Evolutionary conservation across 371 early-diverging fungal species (phyloP), one percentile per base, ranked within the genome.

Genomic region (Actinomortierella ambigua): DNA sequence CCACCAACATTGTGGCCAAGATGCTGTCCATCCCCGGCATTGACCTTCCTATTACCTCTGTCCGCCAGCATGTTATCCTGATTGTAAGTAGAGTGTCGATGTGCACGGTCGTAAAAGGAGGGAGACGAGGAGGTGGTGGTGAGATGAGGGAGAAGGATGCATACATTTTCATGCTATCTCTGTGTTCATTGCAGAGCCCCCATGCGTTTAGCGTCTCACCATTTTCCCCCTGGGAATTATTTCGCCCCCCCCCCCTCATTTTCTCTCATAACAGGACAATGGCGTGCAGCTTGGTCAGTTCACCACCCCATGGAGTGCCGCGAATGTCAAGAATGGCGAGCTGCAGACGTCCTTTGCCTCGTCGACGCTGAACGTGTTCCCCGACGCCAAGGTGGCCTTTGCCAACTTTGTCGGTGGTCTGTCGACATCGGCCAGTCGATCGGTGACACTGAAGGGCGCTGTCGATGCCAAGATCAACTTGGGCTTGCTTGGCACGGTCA

Each of bases 21-120:
- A 71, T 71, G 73, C 43, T 71, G 28, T 62, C 63, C 34, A 62
- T 71, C 48, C 67, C 73, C 22, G 73, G 73, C 20, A 59, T 71
- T 27, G 56, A 55, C 20, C 61, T 71, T 29, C 73, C 73, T 11
- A 71, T 62, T 17, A 43, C 54, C 27, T 46, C 50, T 26, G 44
- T 65, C 34, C 42, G 46, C 3, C 73, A 71, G 57, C 56, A 66
- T 57, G 58, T 71, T 42, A 62, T 59, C 49, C 42, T 68, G n/a
- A 34, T 44, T 22, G 69, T 68, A 61, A 40, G 67, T 50, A 9
- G 23, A n/a, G n/a, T n/a, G n/a, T n/a, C n/a, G n/a, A n/a, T n/a
- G n/a, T n/a, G n/a, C n/a, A n/a, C n/a, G n/a, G n/a, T n/a, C n/a
- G n/a, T n/a, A n/a, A n/a, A n/a, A n/a, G n/a, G n/a, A n/a, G n/a